A percentile compares a stretch with the other conserved stretches of the same genome.
These are phyloP conservation scores for Ramularia collo-cygni DNA, from an alignment of 2,329 filamentous ascomycete species.

Conservation along the genomic window DNA sequence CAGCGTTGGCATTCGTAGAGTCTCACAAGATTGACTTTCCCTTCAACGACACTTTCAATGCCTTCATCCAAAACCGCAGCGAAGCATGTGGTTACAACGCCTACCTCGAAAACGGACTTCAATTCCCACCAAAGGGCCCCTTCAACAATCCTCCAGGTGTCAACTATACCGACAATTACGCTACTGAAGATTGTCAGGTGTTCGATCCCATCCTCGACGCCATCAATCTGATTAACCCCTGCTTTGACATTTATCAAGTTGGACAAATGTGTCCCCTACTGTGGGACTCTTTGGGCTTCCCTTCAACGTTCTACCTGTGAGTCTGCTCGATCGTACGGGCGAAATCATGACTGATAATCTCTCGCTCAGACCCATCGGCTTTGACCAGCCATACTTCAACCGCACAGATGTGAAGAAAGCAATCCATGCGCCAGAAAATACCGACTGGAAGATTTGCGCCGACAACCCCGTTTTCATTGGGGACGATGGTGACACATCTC, in stretches of 20 bases:
- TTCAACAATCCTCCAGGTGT: conserved; percentile 10
- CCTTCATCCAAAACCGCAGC: conserved; percentile 28
- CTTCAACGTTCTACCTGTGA: conserved; percentile 7
- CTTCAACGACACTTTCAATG: conserved; percentile 38
- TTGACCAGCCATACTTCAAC: conserved; percentile 41
- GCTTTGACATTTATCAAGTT: conserved; percentile 31
- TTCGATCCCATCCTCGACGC: conserved; percentile 28
- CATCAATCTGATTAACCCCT: conserved; percentile 26
- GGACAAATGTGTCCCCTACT: conserved; percentile 24
- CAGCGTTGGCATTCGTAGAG: conserved; percentile 9
- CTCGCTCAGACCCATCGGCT: conserved; percentile 4
- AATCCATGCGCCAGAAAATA: conserved; percentile 39
- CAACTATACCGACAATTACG: conserved; percentile 6
- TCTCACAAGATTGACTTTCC: conserved; percentile 31
- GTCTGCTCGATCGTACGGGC: too few species aligned
- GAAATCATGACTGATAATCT: conserved; percentile 48
- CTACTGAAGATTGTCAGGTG: conserved; percentile 25
- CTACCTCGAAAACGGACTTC: conserved; percentile 44
- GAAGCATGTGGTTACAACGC: conserved; percentile 32
- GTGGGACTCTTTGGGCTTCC: conserved; percentile 18
- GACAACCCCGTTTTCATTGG: conserved; percentile 31
- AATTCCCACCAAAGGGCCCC: conserved; percentile 28
- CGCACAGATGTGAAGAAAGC: conserved; percentile 45
- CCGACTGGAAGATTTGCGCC: conserved; percentile 26
- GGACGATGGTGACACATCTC: conserved; percentile 29